Evolutionary conservation across 2,329 filamentous ascomycete genomes (phyloP).

Genomic region (Dactylellina leptospora): DNA sequence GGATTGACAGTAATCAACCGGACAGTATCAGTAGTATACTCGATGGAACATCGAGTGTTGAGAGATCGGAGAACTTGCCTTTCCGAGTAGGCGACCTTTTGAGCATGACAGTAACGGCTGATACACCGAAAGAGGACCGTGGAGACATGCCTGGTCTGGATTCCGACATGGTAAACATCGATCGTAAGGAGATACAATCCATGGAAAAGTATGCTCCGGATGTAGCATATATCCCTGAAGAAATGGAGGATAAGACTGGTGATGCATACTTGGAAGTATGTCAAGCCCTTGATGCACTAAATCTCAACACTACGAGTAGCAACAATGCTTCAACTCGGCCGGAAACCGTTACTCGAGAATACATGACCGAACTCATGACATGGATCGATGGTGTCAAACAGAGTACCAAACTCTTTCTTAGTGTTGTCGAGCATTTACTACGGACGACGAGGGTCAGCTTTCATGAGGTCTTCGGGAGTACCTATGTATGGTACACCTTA

Average conservation of each 20-base stretch:
- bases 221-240: background rate
- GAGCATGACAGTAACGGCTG: background rate
- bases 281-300: background rate
- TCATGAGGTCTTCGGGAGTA: background rate
- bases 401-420: background rate
- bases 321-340: background rate
- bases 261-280: background rate
- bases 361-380: background rate
- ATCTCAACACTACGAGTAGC: background rate
- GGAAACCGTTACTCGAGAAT: slow-evolving; percentile 3
- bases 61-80: background rate
- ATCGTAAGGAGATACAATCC: background rate
- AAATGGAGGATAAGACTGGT: background rate
- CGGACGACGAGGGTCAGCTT: background rate
- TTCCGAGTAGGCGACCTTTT: slow-evolving; percentile 16
- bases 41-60: background rate
- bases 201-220: background rate
- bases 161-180: background rate
- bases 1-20: background rate
- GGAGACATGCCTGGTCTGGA: background rate
- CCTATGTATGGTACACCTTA: background rate
- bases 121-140: background rate
- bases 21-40: background rate
- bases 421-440: background rate
- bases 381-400: slow-evolving; percentile 16